Conservation (phyloP, 2,329 filamentous ascomycete genomes). For the Xylaria sp. region DNA sequence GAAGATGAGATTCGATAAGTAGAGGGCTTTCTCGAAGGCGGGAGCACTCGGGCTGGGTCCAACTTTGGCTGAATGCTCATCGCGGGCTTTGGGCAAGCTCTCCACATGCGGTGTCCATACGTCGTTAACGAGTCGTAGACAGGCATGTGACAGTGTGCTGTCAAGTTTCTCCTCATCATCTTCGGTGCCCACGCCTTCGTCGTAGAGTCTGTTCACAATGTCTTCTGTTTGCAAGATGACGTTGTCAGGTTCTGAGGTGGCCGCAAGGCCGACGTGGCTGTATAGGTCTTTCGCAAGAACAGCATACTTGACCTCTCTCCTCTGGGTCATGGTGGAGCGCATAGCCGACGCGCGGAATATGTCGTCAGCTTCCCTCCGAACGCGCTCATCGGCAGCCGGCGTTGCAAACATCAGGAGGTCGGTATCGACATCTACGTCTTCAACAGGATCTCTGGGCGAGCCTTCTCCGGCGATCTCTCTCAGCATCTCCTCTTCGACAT, state of each 20-base stretch:
- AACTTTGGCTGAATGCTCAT: slow-evolving; percentile 65
- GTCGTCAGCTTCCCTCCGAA: slow-evolving; percentile 61
- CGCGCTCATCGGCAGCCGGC: slow-evolving; percentile 58
- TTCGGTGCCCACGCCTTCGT: slow-evolving; percentile 61
- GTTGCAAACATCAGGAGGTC: slow-evolving; percentile 62
- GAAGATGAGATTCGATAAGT: slow-evolving; percentile 77
- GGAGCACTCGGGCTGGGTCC: slow-evolving; percentile 67
- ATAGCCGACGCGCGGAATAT: slow-evolving; percentile 60
- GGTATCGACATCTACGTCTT: slow-evolving; percentile 46
- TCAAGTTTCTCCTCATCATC: slow-evolving; percentile 64
- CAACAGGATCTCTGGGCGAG: slow-evolving; percentile 33
- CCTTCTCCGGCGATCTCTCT: slow-evolving; percentile 41
- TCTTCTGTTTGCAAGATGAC: slow-evolving; percentile 79
- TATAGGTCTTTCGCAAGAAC: slow-evolving; percentile 75
- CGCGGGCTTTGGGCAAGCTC: slow-evolving; percentile 53
- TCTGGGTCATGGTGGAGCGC: slow-evolving; percentile 47
- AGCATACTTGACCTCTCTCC: slow-evolving; percentile 68
- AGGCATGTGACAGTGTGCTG: slow-evolving; percentile 59
- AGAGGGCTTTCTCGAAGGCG: slow-evolving; percentile 76
- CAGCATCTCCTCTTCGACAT: slow-evolving; percentile 44
- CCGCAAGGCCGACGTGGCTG: slow-evolving; percentile 61
- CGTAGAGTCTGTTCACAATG: slow-evolving; percentile 69
- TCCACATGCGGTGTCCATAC: slow-evolving; percentile 63
- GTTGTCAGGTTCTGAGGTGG: slow-evolving; percentile 70
- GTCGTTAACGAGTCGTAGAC: slow-evolving; percentile 54